phyloP scores from a whole-genome alignment of 2,329 filamentous ascomycete species.

The Monilinia fructigena region DNA sequence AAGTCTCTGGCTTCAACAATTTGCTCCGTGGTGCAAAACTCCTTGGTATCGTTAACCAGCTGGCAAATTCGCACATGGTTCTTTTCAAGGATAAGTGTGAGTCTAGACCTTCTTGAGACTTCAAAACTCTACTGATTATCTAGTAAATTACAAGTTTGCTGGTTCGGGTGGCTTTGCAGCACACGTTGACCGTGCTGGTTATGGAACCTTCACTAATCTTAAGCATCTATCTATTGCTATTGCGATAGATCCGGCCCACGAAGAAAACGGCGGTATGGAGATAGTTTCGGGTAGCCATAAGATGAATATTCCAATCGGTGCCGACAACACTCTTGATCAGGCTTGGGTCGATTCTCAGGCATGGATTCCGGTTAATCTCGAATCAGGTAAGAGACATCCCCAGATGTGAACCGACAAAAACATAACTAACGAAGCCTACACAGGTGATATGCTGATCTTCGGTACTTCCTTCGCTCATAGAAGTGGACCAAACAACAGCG shows the following conservation, averaged over 20 bases:
- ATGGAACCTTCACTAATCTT: conserved; percentile 41
- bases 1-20: not conserved
- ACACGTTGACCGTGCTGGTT: conserved; percentile 42
- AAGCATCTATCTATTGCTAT: conserved; percentile 42
- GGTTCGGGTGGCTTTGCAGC: conserved; percentile 42
- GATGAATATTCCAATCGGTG: conserved; percentile 40
- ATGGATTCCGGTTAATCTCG: conserved; percentile 39
- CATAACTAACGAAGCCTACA: not conserved
- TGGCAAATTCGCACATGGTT: conserved; percentile 37
- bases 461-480: conserved; percentile 41
- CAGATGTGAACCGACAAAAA: not conserved
- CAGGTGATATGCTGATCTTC: conserved; percentile 41
- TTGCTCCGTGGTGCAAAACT: conserved; percentile 5
- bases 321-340: conserved; percentile 39
- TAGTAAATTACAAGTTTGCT: conserved; percentile 42
- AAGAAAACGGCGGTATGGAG: conserved; percentile 41
- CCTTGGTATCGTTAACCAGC: conserved; percentile 25
- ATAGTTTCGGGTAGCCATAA: conserved; percentile 41
- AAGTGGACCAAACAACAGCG: conserved; percentile 39
- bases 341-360: conserved; percentile 39
- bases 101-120: conserved; percentile 22
- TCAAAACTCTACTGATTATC: not conserved
- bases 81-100: conserved; percentile 35
- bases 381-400: conserved; percentile 34
- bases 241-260: conserved; percentile 40